A percentile compares a stretch with the other conserved stretches of the same genome.
Conservation (phyloP, 2,329 filamentous ascomycete genomes). For the Colletotrichum chrysophilum region DNA sequence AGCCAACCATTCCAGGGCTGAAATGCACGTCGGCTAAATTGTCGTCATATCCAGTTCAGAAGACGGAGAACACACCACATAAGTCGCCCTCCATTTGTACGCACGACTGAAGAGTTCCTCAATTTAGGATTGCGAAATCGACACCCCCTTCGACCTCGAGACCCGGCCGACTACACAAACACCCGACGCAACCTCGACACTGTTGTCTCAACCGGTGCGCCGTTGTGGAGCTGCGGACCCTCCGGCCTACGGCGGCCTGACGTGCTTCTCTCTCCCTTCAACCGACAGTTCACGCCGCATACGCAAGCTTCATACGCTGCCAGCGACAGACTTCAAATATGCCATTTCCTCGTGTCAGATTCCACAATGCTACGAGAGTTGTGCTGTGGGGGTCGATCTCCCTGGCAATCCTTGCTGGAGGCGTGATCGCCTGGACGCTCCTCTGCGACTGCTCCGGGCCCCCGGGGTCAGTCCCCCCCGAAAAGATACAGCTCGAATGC, state of each 20-base stretch:
- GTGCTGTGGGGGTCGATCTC: not conserved
- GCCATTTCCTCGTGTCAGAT: not conserved
- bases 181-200: no score
- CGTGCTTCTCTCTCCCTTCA: not conserved
- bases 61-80: not conserved
- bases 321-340: not conserved
- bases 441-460: not conserved
- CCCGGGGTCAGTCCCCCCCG: accelerated
- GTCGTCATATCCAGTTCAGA: not conserved
- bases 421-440: not conserved
- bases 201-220: not conserved
- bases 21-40: not conserved
- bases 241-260: not conserved
- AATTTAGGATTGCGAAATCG: not conserved
- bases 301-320: not conserved
- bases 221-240: not conserved
- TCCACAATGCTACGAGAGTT: not conserved
- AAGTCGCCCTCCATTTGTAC: not conserved
- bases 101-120: not conserved
- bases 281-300: not conserved
- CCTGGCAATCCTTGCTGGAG: not conserved
- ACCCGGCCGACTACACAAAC: not conserved
- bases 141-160: not conserved
- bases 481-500: not conserved
- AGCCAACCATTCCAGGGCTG: not conserved